A percentile compares a stretch with the other conserved stretches of the same genome.
Evolutionary conservation across 352 stramenopile genomes (phyloP).

Genomic region (Phytopythium chamaehyphon): DNA sequence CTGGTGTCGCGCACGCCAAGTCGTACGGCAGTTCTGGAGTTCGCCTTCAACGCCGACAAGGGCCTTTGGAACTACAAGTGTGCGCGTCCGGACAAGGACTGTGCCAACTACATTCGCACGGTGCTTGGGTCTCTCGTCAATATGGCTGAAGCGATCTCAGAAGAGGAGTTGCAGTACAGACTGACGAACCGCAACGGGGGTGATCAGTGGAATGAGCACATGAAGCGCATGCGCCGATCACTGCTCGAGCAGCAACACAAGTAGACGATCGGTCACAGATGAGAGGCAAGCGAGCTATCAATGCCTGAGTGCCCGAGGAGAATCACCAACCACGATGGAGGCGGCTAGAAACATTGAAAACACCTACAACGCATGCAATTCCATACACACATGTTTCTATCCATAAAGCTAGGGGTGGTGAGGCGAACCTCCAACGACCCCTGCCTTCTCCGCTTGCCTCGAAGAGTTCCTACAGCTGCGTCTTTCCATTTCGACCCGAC

Average conservation of each 20-base stretch:
- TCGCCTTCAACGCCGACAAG: conserved; percentile 83
- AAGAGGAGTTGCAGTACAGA: conserved; percentile 89
- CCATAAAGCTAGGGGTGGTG: conserved; percentile 4
- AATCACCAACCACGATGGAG: neutral
- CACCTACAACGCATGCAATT: conserved; percentile 3
- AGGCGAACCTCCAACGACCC: neutral
- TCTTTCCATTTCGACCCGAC: neutral
- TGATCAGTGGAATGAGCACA: conserved; percentile 79
- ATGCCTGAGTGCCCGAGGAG: conserved; percentile 2
- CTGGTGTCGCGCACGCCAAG: conserved; percentile 52
- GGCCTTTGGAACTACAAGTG: conserved; percentile 90
- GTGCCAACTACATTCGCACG: conserved; percentile 88
- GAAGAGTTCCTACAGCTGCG: too few relatives aligned
- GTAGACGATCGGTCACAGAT: conserved; percentile 8
- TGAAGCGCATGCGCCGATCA: conserved; percentile 72
- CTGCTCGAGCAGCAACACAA: conserved; percentile 56
- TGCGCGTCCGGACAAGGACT: conserved; percentile 84
- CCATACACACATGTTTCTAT: conserved; percentile 5
- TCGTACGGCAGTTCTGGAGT: conserved; percentile 75
- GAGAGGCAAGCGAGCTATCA: too few relatives aligned
- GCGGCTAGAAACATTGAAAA: neutral
- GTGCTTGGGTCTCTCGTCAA: conserved; percentile 89
- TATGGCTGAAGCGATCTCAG: conserved; percentile 87
- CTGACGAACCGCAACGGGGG: conserved; percentile 66
- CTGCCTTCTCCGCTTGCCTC: too few relatives aligned